These are phyloP conservation scores for Lactarius tabidus DNA, from an alignment of 768 basidiomycete genomes.

Conservation along the genomic window DNA sequence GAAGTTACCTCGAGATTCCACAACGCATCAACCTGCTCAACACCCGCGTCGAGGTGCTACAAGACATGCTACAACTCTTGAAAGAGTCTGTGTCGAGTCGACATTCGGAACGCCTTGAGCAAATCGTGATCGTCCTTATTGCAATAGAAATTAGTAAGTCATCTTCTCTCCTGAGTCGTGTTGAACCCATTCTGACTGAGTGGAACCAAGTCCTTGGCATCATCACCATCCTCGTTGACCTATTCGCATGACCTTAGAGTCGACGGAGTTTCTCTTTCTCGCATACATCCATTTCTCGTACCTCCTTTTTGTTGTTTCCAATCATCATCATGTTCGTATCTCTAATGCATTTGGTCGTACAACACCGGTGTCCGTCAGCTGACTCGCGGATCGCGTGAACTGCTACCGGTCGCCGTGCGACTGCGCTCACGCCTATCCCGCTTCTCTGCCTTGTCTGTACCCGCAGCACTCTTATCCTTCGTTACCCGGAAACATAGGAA, in stretches of 20 bases:
- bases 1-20: constrained; percentile 92
- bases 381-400: constrained; percentile 9
- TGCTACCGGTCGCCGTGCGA: constrained; percentile 6
- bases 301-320: neutral
- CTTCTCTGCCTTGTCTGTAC: constrained; percentile 23
- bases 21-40: constrained; percentile 91
- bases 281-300: constrained; percentile 11
- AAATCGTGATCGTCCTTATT: constrained; percentile 89
- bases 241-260: constrained; percentile 34
- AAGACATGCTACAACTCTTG: constrained; percentile 93
- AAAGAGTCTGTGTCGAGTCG: constrained; percentile 92
- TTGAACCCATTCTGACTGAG: neutral
- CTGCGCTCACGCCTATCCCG: constrained; percentile 16
- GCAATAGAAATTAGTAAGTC: constrained; percentile 77
- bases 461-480: constrained; percentile 39
- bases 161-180: neutral
- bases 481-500: constrained; percentile 89
- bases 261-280: neutral
- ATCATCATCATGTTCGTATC: constrained; percentile 37
- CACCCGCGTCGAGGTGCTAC: constrained; percentile 91
- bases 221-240: constrained; percentile 84
- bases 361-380: neutral
- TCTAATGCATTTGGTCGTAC: constrained; percentile 3
- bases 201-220: constrained; percentile 73
- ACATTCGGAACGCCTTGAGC: constrained; percentile 87